A percentile compares a stretch with the other conserved stretches of the same genome.
These are phyloP conservation scores for Paratrimastix pyriformis DNA, from an alignment of 78 protist species.

Conservation along the genomic window DNA sequence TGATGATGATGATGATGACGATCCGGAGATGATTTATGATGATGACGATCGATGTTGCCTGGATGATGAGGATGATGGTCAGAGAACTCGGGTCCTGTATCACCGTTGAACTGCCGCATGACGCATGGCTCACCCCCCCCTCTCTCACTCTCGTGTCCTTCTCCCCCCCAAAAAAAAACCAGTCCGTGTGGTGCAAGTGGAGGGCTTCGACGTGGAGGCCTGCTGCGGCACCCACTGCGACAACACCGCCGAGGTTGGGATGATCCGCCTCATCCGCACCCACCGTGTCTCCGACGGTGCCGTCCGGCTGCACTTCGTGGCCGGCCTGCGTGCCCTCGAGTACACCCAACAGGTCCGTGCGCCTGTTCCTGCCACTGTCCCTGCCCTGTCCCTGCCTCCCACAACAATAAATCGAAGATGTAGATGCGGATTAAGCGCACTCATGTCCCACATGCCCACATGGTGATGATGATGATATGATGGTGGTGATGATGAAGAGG, in stretches of 20 bases:
- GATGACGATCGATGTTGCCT: background rate
- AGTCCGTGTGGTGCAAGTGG: background rate
- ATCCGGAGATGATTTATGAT: background rate
- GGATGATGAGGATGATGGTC: conserved; percentile 10
- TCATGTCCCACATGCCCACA: no score
- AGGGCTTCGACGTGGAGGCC: conserved; percentile 21
- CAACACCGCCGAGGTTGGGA: conserved; percentile 15
- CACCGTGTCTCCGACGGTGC: conserved; percentile 9
- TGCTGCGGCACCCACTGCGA: conserved; percentile 36
- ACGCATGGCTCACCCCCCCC: no score
- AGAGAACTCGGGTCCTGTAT: no score
- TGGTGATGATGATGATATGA: no score
- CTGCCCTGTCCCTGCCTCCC: background rate
- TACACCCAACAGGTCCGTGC: background rate
- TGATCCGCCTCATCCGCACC: background rate
- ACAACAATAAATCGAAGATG: background rate
- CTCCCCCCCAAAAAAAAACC: no score
- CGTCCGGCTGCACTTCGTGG: background rate
- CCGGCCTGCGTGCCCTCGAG: background rate
- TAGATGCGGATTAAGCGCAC: no score
- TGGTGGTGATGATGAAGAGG: no score
- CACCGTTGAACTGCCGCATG: no score
- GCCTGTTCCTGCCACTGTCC: background rate
- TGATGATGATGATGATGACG: no score
- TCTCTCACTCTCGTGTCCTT: no score